Conservation (phyloP, 305 asterid species). For the Fraxinus ornus region DNA sequence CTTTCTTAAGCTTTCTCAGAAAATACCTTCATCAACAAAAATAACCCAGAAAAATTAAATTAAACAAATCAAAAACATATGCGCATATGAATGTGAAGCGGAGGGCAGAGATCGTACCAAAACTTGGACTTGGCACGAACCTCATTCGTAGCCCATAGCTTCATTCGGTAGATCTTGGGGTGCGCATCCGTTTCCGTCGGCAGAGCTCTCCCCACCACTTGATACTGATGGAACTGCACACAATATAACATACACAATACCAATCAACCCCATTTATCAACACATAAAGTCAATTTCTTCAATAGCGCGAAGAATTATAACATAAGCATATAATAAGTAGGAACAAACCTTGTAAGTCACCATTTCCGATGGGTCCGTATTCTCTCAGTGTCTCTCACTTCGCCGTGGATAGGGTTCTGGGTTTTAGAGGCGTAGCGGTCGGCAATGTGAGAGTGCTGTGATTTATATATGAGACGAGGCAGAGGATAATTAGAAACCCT, state of each 20-base stretch:
- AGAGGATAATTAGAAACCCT: background rate
- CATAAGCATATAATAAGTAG: background rate
- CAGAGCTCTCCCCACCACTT: constrained; percentile 72
- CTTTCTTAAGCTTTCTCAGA: constrained; percentile 62
- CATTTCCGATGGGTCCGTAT: constrained; percentile 30
- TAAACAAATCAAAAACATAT: background rate
- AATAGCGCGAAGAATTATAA: background rate
- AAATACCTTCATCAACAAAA: constrained; percentile 39
- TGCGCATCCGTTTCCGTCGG: constrained; percentile 66
- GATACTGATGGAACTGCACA: constrained; percentile 66
- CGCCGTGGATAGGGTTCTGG: background rate
- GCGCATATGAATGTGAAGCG: background rate
- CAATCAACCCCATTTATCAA: no score
- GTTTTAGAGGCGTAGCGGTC: background rate
- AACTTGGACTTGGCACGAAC: constrained; percentile 68
- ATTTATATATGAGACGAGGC: background rate
- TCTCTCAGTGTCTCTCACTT: constrained; percentile 12
- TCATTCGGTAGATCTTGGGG: constrained; percentile 74
- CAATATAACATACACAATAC: constrained; percentile 1
- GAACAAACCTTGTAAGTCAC: constrained; percentile 38
- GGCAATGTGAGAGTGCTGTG: background rate
- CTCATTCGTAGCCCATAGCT: constrained; percentile 72
- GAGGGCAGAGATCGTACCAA: constrained; percentile 31
- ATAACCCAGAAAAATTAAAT: background rate
- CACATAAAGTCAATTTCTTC: background rate